Conservation (phyloP, 2,329 filamentous ascomycete species). For the Pseudogymnoascus sp. region DNA sequence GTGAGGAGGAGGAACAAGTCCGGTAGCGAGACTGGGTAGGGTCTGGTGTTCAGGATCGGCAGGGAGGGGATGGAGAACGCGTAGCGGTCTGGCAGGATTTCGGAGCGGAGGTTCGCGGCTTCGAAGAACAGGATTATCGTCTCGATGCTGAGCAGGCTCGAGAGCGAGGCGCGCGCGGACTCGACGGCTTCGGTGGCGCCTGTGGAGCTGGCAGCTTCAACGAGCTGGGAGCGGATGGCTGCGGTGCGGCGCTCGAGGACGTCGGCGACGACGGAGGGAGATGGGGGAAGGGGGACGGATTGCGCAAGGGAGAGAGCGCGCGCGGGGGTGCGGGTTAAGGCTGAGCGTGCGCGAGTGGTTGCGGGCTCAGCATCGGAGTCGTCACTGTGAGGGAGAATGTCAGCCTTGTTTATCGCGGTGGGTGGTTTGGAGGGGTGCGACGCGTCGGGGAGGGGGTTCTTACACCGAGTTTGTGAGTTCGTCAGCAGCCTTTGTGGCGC, state of each 20-base stretch:
- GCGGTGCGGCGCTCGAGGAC: constrained; percentile 65
- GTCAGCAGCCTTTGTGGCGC: constrained; percentile 36
- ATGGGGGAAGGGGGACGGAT: constrained; percentile 68
- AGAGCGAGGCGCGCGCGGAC: constrained; percentile 59
- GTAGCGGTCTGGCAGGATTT: constrained; percentile 64
- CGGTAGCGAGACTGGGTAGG: constrained; percentile 60
- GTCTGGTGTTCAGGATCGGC: constrained; percentile 43
- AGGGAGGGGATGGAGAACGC: constrained; percentile 65
- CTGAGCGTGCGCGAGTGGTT: constrained; percentile 21
- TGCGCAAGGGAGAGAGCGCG: constrained; percentile 31
- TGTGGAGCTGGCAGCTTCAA: constrained; percentile 55
- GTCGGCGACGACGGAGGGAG: constrained; percentile 68
- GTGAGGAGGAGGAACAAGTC: constrained; percentile 75
- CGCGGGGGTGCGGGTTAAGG: constrained; percentile 25
- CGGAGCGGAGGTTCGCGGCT: constrained; percentile 57
- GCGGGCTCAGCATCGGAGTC: constrained; percentile 26
- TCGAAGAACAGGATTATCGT: constrained; percentile 62
- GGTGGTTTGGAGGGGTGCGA: background rate
- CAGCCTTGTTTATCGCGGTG: constrained; percentile 5
- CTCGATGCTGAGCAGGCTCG: constrained; percentile 65
- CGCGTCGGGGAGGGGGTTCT: background rate
- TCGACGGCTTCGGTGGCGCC: constrained; percentile 59
- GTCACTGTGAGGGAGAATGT: constrained; percentile 17
- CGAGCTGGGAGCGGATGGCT: constrained; percentile 57
- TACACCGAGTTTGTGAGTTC: constrained; percentile 20